Conservation (phyloP, 2,329 filamentous ascomycete species). For the Microdochium bolleyi region DNA sequence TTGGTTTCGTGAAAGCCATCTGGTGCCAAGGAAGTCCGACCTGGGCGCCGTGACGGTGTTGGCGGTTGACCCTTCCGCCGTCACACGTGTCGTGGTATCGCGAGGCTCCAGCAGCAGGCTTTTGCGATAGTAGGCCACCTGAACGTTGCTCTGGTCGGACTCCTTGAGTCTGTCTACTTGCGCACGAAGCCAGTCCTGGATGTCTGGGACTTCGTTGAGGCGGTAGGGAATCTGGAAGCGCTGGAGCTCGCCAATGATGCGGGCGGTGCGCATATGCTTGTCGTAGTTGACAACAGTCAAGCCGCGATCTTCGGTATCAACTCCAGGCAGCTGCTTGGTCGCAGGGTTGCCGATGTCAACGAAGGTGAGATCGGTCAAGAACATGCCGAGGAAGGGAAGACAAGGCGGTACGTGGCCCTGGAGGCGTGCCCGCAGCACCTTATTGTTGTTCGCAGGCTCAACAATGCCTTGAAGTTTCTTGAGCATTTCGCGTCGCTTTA, state of each 20-base stretch:
- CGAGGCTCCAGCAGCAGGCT: constrained; percentile 77
- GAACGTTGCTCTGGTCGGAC: constrained; percentile 44
- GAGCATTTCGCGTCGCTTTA: constrained; percentile 73
- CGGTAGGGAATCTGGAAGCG: constrained; percentile 92
- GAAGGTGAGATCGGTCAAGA: constrained; percentile 92
- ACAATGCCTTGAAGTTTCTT: constrained; percentile 77
- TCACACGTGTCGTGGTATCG: constrained; percentile 32
- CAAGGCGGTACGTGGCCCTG: constrained; percentile 86
- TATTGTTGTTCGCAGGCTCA: constrained; percentile 86
- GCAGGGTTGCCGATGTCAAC: constrained; percentile 89
- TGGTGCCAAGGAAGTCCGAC: constrained; percentile 33
- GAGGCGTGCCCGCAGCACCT: constrained; percentile 72
- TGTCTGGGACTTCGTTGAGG: constrained; percentile 71
- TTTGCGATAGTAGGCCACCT: constrained; percentile 66
- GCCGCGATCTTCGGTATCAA: constrained; percentile 50
- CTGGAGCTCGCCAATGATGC: constrained; percentile 92
- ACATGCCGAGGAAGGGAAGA: constrained; percentile 91
- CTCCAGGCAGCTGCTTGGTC: constrained; percentile 62
- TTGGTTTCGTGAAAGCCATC: constrained; percentile 42
- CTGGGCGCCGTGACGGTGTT: constrained; percentile 17
- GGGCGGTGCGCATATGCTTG: constrained; percentile 89
- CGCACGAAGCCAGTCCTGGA: constrained; percentile 86
- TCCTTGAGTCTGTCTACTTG: constrained; percentile 73
- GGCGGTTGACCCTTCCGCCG: constrained; percentile 18
- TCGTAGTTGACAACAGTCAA: constrained; percentile 93